phyloP scores from a whole-genome alignment of 2,329 filamentous ascomycete species.

The Mariannaea sp. region DNA sequence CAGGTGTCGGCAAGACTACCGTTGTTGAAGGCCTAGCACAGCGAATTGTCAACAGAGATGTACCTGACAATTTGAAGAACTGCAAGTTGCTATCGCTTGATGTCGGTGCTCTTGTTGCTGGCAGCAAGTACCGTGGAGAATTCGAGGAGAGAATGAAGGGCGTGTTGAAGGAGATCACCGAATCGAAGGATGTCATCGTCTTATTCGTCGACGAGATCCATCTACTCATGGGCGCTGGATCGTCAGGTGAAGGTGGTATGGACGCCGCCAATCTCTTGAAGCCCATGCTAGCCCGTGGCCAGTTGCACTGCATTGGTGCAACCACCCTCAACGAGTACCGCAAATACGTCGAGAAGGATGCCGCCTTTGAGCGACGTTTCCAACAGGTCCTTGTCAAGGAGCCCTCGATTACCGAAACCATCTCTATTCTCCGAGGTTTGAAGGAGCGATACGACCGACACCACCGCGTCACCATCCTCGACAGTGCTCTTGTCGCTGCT shows the following conservation, averaged over 20 bases:
- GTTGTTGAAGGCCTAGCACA: conserved; percentile 95
- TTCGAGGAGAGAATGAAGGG: conserved; percentile 99
- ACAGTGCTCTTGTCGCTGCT: conserved; percentile 88
- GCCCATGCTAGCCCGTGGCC: conserved; percentile 95
- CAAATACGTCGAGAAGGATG: conserved; percentile 99
- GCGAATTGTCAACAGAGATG: conserved; percentile 94
- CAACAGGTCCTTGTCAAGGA: conserved; percentile 98
- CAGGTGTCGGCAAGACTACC: conserved; percentile 97
- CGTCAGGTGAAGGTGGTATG: conserved; percentile 96
- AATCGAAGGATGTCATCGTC: conserved; percentile 95
- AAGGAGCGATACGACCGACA: conserved; percentile 99
- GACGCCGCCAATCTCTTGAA: conserved; percentile 97
- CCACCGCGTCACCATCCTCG: conserved; percentile 95
- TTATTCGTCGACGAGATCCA: conserved; percentile 99
- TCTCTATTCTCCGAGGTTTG: conserved; percentile 96
- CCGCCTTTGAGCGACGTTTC: conserved; percentile 97
- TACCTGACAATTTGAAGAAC: conserved; percentile 90
- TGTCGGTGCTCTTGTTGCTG: conserved; percentile 91
- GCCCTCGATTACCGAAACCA: conserved; percentile 82
- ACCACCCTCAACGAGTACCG: conserved; percentile 95
- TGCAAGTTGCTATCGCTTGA: conserved; percentile 95
- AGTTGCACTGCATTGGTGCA: conserved; percentile 96
- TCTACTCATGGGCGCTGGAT: conserved; percentile 94
- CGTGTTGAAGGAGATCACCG: conserved; percentile 93
- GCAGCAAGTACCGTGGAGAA: conserved; percentile 97